Conservation (phyloP, 768 basidiomycete genomes). For the Phanerochaete carnosa region DNA sequence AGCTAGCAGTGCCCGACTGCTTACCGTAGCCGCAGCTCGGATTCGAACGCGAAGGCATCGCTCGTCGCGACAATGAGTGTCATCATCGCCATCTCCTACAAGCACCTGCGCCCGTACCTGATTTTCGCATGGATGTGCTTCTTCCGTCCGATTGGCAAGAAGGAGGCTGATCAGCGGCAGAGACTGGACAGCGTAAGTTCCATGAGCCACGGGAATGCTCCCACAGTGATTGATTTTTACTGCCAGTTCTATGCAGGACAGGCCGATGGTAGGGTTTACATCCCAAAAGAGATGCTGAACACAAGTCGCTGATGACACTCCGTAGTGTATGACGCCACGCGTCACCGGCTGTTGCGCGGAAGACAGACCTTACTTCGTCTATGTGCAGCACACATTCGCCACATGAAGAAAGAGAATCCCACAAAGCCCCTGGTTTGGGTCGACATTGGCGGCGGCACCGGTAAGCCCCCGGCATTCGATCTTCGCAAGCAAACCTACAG, state of each 20-base stretch:
- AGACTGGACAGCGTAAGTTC: conserved; percentile 1
- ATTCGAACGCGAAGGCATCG: background rate
- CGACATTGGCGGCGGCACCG: conserved; percentile 76
- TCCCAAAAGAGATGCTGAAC: background rate
- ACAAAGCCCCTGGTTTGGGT: conserved; percentile 64
- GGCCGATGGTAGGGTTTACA: conserved; percentile 6
- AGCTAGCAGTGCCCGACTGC: background rate
- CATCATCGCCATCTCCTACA: conserved; percentile 2
- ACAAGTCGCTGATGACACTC: background rate
- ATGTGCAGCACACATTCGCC: conserved; percentile 57
- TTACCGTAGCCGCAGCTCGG: background rate
- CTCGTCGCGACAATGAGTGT: conserved; percentile 5
- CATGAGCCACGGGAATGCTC: background rate
- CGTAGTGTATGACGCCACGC: conserved; percentile 63
- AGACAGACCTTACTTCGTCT: conserved; percentile 70
- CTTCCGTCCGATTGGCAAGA: conserved; percentile 11
- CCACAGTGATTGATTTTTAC: background rate
- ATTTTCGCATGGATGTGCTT: conserved; percentile 12
- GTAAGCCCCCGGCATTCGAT: conserved; percentile 21
- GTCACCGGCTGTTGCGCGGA: conserved; percentile 59
- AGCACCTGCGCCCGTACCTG: conserved; percentile 6
- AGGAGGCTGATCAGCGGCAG: conserved; percentile 1
- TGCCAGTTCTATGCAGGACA: conserved; percentile 14
- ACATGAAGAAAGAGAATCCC: conserved; percentile 38
- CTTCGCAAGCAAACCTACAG: background rate